phyloP scores from a whole-genome alignment of 495 filamentous ascomycete genomes.

The Ascodesmis nigricans region DNA sequence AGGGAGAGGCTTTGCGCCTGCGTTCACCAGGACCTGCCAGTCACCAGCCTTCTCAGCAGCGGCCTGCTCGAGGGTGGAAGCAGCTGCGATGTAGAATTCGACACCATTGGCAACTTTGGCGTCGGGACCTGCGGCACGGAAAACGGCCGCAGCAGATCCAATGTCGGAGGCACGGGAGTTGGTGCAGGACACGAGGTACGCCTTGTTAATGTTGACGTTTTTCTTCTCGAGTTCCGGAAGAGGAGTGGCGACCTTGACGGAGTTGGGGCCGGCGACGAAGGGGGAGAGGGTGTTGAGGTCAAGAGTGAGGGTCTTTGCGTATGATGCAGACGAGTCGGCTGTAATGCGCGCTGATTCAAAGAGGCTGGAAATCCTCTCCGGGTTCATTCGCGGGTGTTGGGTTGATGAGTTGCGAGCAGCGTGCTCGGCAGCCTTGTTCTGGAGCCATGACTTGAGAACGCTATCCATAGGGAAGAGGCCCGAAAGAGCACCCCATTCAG shows the following conservation, averaged over 20 bases:
- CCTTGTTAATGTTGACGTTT: slow-evolving; percentile 58
- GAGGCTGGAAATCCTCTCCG: slow-evolving; percentile 48
- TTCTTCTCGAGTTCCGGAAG: slow-evolving; percentile 47
- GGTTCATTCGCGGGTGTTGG: slow-evolving; percentile 34
- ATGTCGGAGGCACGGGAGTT: slow-evolving; percentile 72
- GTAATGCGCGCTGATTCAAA: slow-evolving; percentile 35
- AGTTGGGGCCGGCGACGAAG: slow-evolving; percentile 77
- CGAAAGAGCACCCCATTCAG: slow-evolving; percentile 74
- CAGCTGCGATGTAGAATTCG: slow-evolving; percentile 79
- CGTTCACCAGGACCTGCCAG: slow-evolving; percentile 65
- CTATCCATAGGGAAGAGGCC: slow-evolving; percentile 70
- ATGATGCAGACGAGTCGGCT: slow-evolving; percentile 57
- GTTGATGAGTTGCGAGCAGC: slow-evolving; percentile 22
- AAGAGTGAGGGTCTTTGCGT: slow-evolving; percentile 58
- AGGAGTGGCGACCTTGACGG: slow-evolving; percentile 69
- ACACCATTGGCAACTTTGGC: slow-evolving; percentile 62
- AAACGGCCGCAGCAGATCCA: slow-evolving; percentile 62
- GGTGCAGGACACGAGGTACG: slow-evolving; percentile 81
- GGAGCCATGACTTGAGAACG: slow-evolving; percentile 51
- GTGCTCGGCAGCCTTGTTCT: slow-evolving; percentile 46
- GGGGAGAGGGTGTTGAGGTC: slow-evolving; percentile 69
- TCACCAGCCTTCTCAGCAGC: slow-evolving; percentile 62
- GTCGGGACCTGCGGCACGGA: slow-evolving; percentile 37
- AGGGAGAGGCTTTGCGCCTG: slow-evolving; percentile 53
- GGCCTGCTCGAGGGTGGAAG: slow-evolving; percentile 57